These are phyloP conservation scores for Colletotrichum paranaense DNA, from an alignment of 2,329 filamentous ascomycete genomes.

Conservation along the genomic window DNA sequence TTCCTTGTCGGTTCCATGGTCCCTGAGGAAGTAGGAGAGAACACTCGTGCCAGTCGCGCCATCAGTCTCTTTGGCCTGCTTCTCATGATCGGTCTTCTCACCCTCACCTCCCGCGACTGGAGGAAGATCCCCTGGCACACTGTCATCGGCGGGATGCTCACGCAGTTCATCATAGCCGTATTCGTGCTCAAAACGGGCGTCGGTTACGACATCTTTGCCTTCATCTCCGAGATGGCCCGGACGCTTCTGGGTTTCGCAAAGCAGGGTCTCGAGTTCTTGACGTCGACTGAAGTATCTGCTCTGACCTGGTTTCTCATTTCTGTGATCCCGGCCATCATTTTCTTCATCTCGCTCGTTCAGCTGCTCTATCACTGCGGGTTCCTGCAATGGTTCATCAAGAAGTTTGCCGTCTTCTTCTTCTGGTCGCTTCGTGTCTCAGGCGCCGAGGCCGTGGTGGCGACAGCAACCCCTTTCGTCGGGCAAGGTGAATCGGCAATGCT, in stretches of 20 bases:
- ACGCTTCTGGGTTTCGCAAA: conserved; percentile 73
- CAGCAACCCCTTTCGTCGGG: conserved; percentile 82
- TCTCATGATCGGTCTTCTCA: conserved; percentile 26
- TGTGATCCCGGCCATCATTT: conserved; percentile 79
- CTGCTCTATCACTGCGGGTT: conserved; percentile 76
- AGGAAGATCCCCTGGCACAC: conserved; percentile 31
- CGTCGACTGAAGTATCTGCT: conserved; percentile 52
- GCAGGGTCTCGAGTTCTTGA: conserved; percentile 73
- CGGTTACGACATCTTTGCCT: conserved; percentile 76
- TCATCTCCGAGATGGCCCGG: conserved; percentile 73
- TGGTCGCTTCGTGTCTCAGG: conserved; percentile 80
- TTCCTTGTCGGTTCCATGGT: conserved; percentile 29
- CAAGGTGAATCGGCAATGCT: conserved; percentile 83
- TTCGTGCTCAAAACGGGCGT: conserved; percentile 31
- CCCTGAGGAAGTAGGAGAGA: conserved; percentile 24
- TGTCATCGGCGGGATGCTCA: conserved; percentile 32
- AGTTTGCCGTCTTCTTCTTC: conserved; percentile 82
- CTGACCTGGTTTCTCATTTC: conserved; percentile 71
- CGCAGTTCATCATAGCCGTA: conserved; percentile 27
- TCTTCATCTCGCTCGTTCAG: conserved; percentile 81
- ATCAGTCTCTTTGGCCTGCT: conserved; percentile 28
- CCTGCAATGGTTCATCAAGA: conserved; percentile 79
- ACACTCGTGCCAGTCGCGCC: conserved; percentile 27
- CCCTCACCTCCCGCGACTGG: conserved; percentile 27
- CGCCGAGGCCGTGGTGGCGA: conserved; percentile 79